Base-by-base conservation (phyloP, 768 basidiomycete species). In the Leccinum broughii region DNA sequence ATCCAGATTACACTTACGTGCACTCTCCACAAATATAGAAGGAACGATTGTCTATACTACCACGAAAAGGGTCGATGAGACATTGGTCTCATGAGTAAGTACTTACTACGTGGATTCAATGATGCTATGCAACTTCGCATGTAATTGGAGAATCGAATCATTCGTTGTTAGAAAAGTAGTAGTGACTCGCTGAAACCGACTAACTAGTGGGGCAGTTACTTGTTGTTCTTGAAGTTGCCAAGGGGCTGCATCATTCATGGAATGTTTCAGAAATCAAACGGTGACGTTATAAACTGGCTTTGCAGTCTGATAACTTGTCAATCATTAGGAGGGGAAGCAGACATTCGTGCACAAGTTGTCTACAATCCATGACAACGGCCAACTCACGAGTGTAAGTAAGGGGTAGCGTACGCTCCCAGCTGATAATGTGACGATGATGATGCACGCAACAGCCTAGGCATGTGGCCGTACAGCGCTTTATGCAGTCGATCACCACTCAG, bases 401-500 rank as follows among this genome's bases (percentile, higher is more conserved):
- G 46, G 6, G 39, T 34, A 28, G 49, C 46, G 22, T 60, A 60
- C 17, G 46, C 48, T 32, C 57, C 57, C 52, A 61, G 11, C 32
- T 41, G 66, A 24, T 60, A 55, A 15, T 52, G 39, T 3, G 63
- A 30, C 22, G 57, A 28, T 3, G 63, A 32, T 3, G 63, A 26
- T 15, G 57, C 28, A n/a, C 57, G 55, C 58, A 59, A 55, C 37
- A 57, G 4, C 51, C 28, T 52, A 49, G 70, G 53, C 54, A 59
- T 13, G 28, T 57, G 66, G 6, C 72, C 73, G 32, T 73, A 66
- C 32, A 76, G 50, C 4, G 67, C 79, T 41, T 71, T 72, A 39
- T 75, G 72, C 59, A 86, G 70, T 57, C 75, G 70, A 7, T 78
- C 71, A 66, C 65, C 85, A 74, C 51, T 63, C 32, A 88, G 74